Base-by-base conservation (phyloP, 257 asterid genomes). In the Nemophila menziesii region DNA sequence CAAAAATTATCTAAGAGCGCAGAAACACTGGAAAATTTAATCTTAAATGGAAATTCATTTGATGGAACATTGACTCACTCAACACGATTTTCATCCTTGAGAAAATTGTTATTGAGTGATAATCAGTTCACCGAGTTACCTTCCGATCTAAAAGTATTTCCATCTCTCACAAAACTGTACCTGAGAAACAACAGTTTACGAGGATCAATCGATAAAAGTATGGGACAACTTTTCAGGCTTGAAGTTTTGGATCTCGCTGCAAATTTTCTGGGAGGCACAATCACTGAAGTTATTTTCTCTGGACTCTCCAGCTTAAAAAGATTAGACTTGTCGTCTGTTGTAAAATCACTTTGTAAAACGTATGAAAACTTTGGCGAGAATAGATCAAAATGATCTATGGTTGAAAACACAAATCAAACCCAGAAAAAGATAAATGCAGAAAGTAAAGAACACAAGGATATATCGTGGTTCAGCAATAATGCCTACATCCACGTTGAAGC, bases 241-340 rank as follows among this genome's bases (percentile, higher is more conserved):
- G 46, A 26, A 17, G 5, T 1, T n/a, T 4, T 66, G 17, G 27
- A 51, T 46, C 62, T 66, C 33, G 44, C 24, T 27, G 56, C 51
- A 22, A 62, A 62, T 50, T 48, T 21, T 12, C 51, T 67, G 20
- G 59, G 46, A 41, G 70, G 58, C 26, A 12, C 11, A 40, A 24
- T 52, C 10, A 20, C 66, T 11, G 55, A 39, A 11, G 10, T 42
- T 24, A 59, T 51, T 15, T 16, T 52, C 1, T 11, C 2, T 22
- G 40, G 53, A 5, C 49, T 51, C 16, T 29, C 0, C 7, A 4
- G 27, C 12, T 20, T 60, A 33, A 19, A 37, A 5, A 36, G 29
- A 17, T 20, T 52, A 2, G 37, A 39, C 49, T 43, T 60, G 34
- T 52, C 60, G 7, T 46, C n/a, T n/a, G n/a, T n/a, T n/a, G n/a